Conservation (phyloP, 768 basidiomycete genomes). For the Pleurotus eryngii region DNA sequence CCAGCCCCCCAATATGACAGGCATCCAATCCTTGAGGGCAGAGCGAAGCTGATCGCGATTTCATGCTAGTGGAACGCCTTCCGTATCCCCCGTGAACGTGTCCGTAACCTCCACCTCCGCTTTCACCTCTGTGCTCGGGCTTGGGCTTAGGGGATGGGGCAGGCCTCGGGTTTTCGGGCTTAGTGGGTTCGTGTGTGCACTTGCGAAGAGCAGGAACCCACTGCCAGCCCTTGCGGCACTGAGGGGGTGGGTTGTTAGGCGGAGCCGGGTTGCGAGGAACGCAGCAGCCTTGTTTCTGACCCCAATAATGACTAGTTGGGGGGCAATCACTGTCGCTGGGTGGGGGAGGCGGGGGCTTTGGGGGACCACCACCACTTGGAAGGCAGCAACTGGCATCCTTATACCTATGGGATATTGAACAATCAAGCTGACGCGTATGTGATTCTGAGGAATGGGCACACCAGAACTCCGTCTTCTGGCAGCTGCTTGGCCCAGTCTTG, state of each 20-base stretch:
- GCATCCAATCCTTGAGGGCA: slow-evolving; percentile 56
- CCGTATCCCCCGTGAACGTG: slow-evolving; percentile 19
- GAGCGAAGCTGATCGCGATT: slow-evolving; percentile 35
- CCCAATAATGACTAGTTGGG: slow-evolving; percentile 9
- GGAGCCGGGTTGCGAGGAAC: slow-evolving; percentile 42
- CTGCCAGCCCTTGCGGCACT: slow-evolving; percentile 42
- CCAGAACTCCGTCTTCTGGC: slow-evolving; percentile 26
- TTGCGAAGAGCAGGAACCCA: slow-evolving; percentile 43
- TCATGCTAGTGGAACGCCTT: slow-evolving; percentile 13
- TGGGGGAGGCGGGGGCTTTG: slow-evolving; percentile 5
- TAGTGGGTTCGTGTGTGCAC: slow-evolving; percentile 31
- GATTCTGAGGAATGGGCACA: slow-evolving; percentile 3
- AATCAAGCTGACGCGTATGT: background rate
- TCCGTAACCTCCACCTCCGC: slow-evolving; percentile 15
- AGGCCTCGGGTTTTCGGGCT: slow-evolving; percentile 22
- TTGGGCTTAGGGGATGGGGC: slow-evolving; percentile 37
- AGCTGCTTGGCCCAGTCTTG: slow-evolving; percentile 14
- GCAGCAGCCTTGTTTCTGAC: slow-evolving; percentile 41
- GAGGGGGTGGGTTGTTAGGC: slow-evolving; percentile 40
- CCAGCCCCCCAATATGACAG: slow-evolving; percentile 48
- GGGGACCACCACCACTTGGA: slow-evolving; percentile 16
- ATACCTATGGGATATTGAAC: slow-evolving; percentile 21
- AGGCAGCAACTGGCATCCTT: slow-evolving; percentile 26
- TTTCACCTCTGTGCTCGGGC: slow-evolving; percentile 11
- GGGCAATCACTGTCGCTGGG: slow-evolving; percentile 12